Evolutionary conservation across 2,329 filamentous ascomycete genomes (phyloP).

Genomic region (Aaosphaeria pasadenensis): DNA sequence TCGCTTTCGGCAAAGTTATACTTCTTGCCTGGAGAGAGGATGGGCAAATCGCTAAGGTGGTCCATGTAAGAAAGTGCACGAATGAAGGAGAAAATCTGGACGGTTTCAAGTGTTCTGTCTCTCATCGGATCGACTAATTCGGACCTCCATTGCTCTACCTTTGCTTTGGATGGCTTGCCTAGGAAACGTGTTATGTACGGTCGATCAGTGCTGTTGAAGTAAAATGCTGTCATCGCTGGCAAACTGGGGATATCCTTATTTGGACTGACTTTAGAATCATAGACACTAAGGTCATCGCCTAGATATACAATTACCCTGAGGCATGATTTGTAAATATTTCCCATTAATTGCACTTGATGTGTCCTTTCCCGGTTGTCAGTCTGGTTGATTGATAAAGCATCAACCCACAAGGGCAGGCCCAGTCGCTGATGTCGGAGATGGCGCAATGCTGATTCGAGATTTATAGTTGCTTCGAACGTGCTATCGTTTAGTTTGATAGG

Average conservation of each 20-base stretch:
- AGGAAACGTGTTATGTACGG: neutral
- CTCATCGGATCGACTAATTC: neutral
- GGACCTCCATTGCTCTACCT: neutral
- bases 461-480: neutral
- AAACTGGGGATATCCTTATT: neutral
- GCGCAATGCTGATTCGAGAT: conserved; percentile 9
- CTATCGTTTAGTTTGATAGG: neutral
- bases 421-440: conserved; percentile 2
- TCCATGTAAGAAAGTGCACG: neutral
- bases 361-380: conserved; percentile 7
- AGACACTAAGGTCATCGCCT: neutral
- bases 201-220: neutral
- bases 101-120: neutral
- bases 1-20: neutral
- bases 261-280: neutral
- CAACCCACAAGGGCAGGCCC: conserved; percentile 7
- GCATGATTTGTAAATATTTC: conserved; percentile 8
- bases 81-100: neutral
- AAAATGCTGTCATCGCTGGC: neutral
- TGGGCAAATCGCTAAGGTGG: neutral
- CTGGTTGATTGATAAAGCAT: conserved; percentile 16
- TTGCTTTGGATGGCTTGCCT: neutral
- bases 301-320: conserved; percentile 8
- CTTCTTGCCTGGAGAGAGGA: neutral
- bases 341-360: conserved; percentile 11